Base-by-base conservation (phyloP, 2,329 filamentous ascomycete genomes). In the Berkeleyomyces rouxiae region DNA sequence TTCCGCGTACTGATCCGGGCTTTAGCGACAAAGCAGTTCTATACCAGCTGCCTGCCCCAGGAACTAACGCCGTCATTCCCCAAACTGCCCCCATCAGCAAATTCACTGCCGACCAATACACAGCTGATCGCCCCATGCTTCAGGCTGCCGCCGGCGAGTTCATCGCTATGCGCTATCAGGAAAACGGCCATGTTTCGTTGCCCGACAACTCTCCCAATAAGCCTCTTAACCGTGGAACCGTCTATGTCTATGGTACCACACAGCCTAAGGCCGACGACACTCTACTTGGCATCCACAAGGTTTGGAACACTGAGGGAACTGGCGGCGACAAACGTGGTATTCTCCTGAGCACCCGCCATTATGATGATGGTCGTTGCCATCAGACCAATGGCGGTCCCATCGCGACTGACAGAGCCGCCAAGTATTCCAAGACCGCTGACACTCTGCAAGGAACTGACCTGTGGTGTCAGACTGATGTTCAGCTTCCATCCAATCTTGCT, bases 351-450 rank as follows among this genome's bases (percentile, higher is more conserved):
- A 86, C 82, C 0, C 84, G 89, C 68, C 84, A 87, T 75, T 99
- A 84, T 71, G 93, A 97, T 69, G 93, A 99, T 69, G 87, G 87
- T 36, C 86, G 89, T 69, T 99, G 93, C 77, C 90, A 90, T 72
- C 87, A 97, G 75, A 73, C 82, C 69, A 91, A 90, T 71, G 68
- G 67, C n/a, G 75, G 76, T 2, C 61, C 68, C 31, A 83, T 90
- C 66, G 85, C 84, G 4, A 68, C 70, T 11, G 68, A 78, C 63
- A 87, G 90, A 63, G 79, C 82, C 67, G 67, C 75, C 31, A 69
- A 82, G 63, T 81, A 82, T 67, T 77, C 80, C 1, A 76, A 79
- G 66, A 67, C 69, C 4, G 71, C 76, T 2, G 79, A 82, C 64
- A 73, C 77, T 59, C 71, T 78, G 39, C 78, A 78, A 72, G 82